phyloP scores from a whole-genome alignment of 129 eudicot species.

The Centrapalus pauciflorus region DNA sequence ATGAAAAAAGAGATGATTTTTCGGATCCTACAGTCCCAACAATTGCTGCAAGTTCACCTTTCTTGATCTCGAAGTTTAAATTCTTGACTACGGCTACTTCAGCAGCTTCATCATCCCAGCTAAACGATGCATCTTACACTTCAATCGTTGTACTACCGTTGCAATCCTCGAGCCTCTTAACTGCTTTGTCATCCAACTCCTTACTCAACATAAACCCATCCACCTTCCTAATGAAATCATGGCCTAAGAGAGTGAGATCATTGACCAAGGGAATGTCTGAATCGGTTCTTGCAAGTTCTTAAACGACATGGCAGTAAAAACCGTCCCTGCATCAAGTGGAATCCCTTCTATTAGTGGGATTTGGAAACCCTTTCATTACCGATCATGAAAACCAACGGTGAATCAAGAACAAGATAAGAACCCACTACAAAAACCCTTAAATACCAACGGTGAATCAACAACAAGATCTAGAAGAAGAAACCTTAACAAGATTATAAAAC shows the following conservation, averaged over 20 bases:
- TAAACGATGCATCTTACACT: constrained; percentile 55
- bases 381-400: too few relatives aligned
- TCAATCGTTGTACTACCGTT: constrained; percentile 48
- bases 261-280: constrained; percentile 79
- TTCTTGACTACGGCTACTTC: constrained; percentile 48
- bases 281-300: constrained; percentile 91
- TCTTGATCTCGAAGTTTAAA: constrained; percentile 55
- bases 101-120: constrained; percentile 81
- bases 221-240: constrained; percentile 75
- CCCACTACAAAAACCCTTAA: too few relatives aligned
- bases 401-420: too few relatives aligned
- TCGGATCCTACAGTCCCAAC: constrained; percentile 97
- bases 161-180: constrained; percentile 62
- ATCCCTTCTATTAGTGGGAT: too few relatives aligned
- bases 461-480: too few relatives aligned
- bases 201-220: constrained; percentile 67
- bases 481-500: too few relatives aligned
- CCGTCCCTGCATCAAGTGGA: constrained; percentile 68
- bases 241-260: constrained; percentile 85
- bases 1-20: constrained; percentile 65
- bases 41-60: constrained; percentile 81
- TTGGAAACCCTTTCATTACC: too few relatives aligned
- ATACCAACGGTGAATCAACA: too few relatives aligned
- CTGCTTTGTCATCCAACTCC: constrained; percentile 61
- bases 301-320: constrained; percentile 68